Base-by-base conservation (phyloP, 257 asterid species). In the Galeopsis tetrahit region DNA sequence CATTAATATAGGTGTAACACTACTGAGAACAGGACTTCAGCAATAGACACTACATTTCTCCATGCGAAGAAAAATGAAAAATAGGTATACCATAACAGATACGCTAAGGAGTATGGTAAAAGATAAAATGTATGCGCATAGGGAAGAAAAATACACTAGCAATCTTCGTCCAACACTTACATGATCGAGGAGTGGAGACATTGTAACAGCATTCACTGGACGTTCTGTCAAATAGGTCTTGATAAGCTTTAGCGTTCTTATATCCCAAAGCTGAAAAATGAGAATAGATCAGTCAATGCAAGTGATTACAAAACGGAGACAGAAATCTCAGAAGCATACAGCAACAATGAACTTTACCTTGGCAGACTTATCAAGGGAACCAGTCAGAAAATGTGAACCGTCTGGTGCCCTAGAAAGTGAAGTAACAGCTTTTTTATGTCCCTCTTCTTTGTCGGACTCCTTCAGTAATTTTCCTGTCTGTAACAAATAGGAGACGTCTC, bases 111-210 rank as follows among this genome's bases (percentile, higher is more conserved):
- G 32, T 31, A 64, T 4, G 63, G 52, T 55, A 40, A 57, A 68
- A 17, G 36, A 71, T 11, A 21, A 69, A 32, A 36, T 13, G 59
- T 6, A 33, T 32, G 35, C 46, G 3, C n/a, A 14, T 6, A 11
- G 15, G 68, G 8, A 36, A 62, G 39, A 61, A 67, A 28, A 35
- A 11, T 44, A 10, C 56, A 38, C 72, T 32, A 35, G 28, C 10
- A 14, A 44, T 35, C 51, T 53, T 13, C 28, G 28, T 21, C 14
- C 34, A 44, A 53, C 38, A 66, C 96, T 80, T 88, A 94, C 99
- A 79, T 94, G 98, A 68, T 91, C 80, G 43, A 91, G 95, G 73
- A 91, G 87, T 0, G 99, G 97, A 34, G 99, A 94, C 97, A 94
- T 85, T 21, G 95, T 69, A 65, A 94, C 99, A 7, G 97, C 99